phyloP scores from a whole-genome alignment of 768 basidiomycete genomes.

The Boletus patriciae region DNA sequence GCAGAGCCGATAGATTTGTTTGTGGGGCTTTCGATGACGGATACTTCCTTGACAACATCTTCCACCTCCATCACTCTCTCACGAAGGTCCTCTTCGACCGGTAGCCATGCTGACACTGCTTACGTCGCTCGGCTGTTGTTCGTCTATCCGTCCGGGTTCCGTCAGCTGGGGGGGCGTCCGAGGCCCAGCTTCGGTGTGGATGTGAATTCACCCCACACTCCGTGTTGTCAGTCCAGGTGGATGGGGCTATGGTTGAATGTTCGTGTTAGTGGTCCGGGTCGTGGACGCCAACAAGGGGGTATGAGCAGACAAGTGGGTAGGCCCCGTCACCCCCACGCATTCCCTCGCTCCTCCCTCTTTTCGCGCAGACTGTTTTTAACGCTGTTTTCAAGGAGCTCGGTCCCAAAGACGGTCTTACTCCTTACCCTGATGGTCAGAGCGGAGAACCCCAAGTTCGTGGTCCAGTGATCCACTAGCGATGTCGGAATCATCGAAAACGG shows the following conservation, averaged over 20 bases:
- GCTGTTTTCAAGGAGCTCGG: too few relatives aligned
- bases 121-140: slow-evolving; percentile 31
- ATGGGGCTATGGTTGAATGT: not conserved
- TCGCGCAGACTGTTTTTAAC: not conserved
- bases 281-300: not conserved
- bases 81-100: slow-evolving; percentile 32
- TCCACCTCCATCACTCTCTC: slow-evolving; percentile 20
- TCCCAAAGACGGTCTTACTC: too few relatives aligned
- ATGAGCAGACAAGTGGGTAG: not conserved
- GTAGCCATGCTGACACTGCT: slow-evolving; percentile 30
- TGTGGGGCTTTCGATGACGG: not conserved
- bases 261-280: not conserved
- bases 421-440: too few relatives aligned
- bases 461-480: slow-evolving; percentile 38
- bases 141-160: slow-evolving; percentile 32
- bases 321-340: not conserved
- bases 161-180: slow-evolving; percentile 27
- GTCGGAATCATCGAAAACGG: slow-evolving; percentile 40
- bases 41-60: not conserved
- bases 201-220: slow-evolving; percentile 27
- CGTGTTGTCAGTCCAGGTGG: slow-evolving; percentile 15
- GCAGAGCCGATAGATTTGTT: not conserved
- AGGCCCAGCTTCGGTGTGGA: slow-evolving; percentile 24
- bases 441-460: too few relatives aligned
- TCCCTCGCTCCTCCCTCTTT: not conserved